Percentiles rank a stretch among this genome's conserved stretches.
These are phyloP conservation scores for Rhododendron ovatum DNA, from an alignment of 148 eudicot species.

Conservation along the genomic window DNA sequence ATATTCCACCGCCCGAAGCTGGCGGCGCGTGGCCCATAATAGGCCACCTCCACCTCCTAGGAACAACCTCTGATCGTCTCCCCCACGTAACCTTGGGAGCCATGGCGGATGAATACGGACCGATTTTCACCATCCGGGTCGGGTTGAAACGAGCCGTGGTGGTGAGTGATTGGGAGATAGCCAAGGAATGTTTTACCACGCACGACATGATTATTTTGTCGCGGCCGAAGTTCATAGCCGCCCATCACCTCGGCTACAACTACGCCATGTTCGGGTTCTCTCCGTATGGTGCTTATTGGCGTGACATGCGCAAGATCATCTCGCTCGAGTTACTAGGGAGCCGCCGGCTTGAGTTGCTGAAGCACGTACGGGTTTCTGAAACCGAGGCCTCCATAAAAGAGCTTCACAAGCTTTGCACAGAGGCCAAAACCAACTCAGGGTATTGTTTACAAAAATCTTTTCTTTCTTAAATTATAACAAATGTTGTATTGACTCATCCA, in stretches of 20 bases:
- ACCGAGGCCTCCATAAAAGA: conserved; percentile 1
- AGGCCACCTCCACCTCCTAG: conserved; percentile 20
- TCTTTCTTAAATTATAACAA: too few species aligned
- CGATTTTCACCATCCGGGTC: conserved; percentile 12
- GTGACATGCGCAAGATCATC: background rate
- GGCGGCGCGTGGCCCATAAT: conserved; percentile 18
- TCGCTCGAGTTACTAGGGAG: conserved; percentile 2
- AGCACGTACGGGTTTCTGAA: conserved; percentile 8
- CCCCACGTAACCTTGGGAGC: conserved; percentile 8
- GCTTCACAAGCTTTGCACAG: background rate
- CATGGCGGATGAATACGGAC: conserved; percentile 21
- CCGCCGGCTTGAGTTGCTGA: conserved; percentile 5
- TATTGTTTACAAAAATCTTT: too few species aligned
- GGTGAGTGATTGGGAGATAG: conserved; percentile 9
- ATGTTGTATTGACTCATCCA: background rate
- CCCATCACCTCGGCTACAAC: background rate
- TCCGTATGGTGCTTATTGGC: conserved; percentile 13
- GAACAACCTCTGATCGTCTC: background rate
- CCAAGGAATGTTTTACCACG: conserved; percentile 14
- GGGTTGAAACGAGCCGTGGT: conserved; percentile 7
- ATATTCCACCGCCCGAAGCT: background rate
- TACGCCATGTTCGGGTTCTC: conserved; percentile 10
- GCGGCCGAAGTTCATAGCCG: background rate
- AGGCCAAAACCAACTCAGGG: background rate
- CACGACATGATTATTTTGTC: background rate